phyloP scores from a whole-genome alignment of 192 early-diverging fungal species.

The Rhizoclosmatium globosum region DNA sequence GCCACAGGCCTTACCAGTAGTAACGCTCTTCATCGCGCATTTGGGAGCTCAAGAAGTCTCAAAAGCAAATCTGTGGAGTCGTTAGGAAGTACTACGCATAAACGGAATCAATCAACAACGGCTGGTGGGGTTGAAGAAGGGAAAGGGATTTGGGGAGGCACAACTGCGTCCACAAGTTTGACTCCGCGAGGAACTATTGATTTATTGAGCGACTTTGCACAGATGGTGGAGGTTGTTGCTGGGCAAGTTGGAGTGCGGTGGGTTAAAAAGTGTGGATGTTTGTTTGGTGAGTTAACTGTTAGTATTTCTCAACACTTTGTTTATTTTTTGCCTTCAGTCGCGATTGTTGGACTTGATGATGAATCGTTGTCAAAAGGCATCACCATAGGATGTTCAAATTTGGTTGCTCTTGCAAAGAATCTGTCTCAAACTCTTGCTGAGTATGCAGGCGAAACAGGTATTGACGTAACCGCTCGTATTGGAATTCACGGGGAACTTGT shows the following conservation, averaged over 20 bases:
- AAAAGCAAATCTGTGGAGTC: not conserved
- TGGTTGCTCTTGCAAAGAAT: conserved; percentile 15
- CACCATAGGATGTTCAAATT: too few relatives aligned
- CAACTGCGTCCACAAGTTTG: not conserved
- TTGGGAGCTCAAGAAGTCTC: not conserved
- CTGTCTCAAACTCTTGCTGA: conserved; percentile 34
- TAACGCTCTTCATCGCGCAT: not conserved
- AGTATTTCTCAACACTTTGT: not conserved
- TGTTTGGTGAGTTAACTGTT: conserved; percentile 25
- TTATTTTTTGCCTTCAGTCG: conserved; percentile 6
- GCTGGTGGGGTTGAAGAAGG: not conserved
- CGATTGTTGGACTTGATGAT: not conserved
- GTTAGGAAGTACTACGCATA: not conserved
- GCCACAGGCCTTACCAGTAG: not conserved
- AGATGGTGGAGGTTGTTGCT: conserved; percentile 36
- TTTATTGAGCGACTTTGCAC: conserved; percentile 33
- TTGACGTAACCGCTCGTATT: conserved; percentile 20
- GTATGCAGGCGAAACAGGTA: conserved; percentile 32
- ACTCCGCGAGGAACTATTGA: conserved; percentile 31
- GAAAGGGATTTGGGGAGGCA: conserved; percentile 21
- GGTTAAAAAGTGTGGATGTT: conserved; percentile 17
- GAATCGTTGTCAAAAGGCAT: too few relatives aligned
- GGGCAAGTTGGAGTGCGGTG: conserved; percentile 16
- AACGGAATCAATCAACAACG: not conserved
- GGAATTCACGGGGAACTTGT: conserved; percentile 33